Evolutionary conservation across 169 alveolate genomes (phyloP).

Genomic region (Amoebophrya sp.): DNA sequence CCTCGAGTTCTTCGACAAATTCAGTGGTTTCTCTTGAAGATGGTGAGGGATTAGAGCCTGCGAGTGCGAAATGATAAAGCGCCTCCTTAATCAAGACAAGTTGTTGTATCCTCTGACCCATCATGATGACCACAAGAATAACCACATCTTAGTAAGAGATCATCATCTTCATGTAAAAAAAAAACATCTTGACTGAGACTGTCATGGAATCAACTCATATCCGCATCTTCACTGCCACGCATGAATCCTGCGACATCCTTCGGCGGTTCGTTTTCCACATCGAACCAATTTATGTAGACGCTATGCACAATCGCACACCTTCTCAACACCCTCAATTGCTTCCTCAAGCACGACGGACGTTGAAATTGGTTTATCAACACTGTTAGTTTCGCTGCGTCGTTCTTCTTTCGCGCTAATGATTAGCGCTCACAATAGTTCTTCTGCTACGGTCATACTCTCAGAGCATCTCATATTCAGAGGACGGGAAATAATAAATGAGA

Average conservation of each 20-base stretch:
- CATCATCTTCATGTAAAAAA: too few relatives aligned
- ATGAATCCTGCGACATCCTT: neutral
- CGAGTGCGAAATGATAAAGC: too few relatives aligned
- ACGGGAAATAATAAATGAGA: too few relatives aligned
- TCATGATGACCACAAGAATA: too few relatives aligned
- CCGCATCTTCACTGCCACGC: neutral
- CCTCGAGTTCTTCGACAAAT: neutral
- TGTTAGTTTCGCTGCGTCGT: neutral
- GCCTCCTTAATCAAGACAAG: too few relatives aligned
- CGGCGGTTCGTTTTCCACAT: neutral
- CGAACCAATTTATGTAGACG: slow-evolving; percentile 11
- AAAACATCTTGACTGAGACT: too few relatives aligned
- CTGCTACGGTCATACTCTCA: too few relatives aligned
- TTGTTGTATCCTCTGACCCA: too few relatives aligned
- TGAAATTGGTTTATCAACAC: neutral
- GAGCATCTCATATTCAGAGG: too few relatives aligned
- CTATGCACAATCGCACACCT: neutral
- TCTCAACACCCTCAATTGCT: neutral
- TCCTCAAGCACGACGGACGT: neutral
- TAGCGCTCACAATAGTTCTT: too few relatives aligned
- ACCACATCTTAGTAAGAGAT: too few relatives aligned
- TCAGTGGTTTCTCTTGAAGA: neutral
- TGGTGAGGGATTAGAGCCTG: neutral
- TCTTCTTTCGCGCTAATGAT: neutral
- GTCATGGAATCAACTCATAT: too few relatives aligned